These are phyloP conservation scores for Marchantia polymorpha DNA, from an alignment of 225 moss, liverwort and hornwort genomes.

Conservation along the genomic window DNA sequence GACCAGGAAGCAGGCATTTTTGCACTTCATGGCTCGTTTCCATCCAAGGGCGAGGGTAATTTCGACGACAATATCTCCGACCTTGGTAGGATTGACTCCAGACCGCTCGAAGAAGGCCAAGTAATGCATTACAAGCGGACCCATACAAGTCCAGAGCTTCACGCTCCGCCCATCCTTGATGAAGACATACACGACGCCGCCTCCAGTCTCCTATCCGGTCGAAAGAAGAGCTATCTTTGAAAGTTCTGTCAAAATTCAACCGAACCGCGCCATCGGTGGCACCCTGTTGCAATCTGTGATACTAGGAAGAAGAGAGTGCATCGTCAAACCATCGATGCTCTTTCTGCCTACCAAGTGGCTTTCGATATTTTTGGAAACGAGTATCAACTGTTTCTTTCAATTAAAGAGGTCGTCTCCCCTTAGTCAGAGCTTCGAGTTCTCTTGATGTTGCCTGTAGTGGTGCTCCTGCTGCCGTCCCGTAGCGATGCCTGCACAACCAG, in stretches of 20 bases:
- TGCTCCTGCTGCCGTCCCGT: too few relatives aligned
- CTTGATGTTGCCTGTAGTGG: conserved; percentile 20
- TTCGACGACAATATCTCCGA: conserved; percentile 88
- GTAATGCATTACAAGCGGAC: conserved; percentile 34
- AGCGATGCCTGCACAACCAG: too few relatives aligned
- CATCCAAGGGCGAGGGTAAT: conserved; percentile 75
- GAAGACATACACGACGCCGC: conserved; percentile 17
- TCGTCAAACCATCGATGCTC: too few relatives aligned
- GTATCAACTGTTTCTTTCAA: conserved; percentile 87
- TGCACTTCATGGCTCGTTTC: conserved; percentile 78
- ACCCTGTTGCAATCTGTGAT: conserved; percentile 10
- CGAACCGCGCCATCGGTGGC: conserved; percentile 20
- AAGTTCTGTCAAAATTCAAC: conserved; percentile 15
- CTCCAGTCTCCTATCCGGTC: conserved; percentile 13
- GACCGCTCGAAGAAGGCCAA: conserved; percentile 77
- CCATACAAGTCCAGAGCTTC: conserved; percentile 30
- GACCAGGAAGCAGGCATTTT: conserved; percentile 82
- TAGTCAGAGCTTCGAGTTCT: conserved; percentile 32
- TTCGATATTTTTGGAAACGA: conserved; percentile 96
- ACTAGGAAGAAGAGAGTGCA: too few relatives aligned
- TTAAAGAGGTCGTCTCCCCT: conserved; percentile 83
- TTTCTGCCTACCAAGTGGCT: conserved; percentile 91
- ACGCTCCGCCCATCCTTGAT: conserved; percentile 20
- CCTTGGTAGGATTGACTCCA: conserved; percentile 65
- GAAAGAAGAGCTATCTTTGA: conserved; percentile 18